A percentile compares a stretch with the other conserved stretches of the same genome.
Conservation (phyloP, 2,329 filamentous ascomycete genomes). For the Exophiala spinifera region DNA sequence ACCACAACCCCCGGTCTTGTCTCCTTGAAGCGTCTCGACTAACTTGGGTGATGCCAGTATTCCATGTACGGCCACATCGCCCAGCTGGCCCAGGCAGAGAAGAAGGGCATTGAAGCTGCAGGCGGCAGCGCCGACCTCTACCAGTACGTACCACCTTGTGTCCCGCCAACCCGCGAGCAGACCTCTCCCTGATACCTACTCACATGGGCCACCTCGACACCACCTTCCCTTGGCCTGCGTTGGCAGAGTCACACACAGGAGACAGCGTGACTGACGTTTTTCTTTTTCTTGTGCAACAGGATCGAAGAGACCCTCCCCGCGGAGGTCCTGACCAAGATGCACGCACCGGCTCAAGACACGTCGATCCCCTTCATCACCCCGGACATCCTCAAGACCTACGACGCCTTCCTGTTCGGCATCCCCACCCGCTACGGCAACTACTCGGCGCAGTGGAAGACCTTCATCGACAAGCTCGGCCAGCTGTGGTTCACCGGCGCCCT, state of each 20-base stretch:
- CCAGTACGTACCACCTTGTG: slow-evolving; percentile 61
- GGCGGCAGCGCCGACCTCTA: slow-evolving; percentile 78
- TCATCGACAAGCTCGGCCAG: slow-evolving; percentile 82
- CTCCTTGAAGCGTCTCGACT: no score
- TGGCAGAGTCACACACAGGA: no score
- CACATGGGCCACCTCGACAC: not conserved
- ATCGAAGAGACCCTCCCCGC: slow-evolving; percentile 80
- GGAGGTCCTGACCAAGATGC: slow-evolving; percentile 85
- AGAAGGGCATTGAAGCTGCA: slow-evolving; percentile 81
- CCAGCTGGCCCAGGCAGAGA: slow-evolving; percentile 82
- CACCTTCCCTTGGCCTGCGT: no score
- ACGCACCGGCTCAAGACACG: slow-evolving; percentile 70
- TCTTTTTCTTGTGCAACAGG: slow-evolving; percentile 38
- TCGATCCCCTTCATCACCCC: slow-evolving; percentile 63
- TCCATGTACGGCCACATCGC: slow-evolving; percentile 91
- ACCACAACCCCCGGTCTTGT: not conserved
- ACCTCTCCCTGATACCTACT: not conserved
- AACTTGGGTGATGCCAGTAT: slow-evolving; percentile 57
- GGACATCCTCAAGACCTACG: slow-evolving; percentile 67
- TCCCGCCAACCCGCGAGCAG: no score
- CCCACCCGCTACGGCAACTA: slow-evolving; percentile 97
- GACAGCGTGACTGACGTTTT: no score
- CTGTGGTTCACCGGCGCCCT: slow-evolving; percentile 77
- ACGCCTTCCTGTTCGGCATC: slow-evolving; percentile 88
- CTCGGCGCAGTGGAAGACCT: slow-evolving; percentile 85